These are phyloP conservation scores for Delitschia confertaspora DNA, from an alignment of 495 filamentous ascomycete genomes.

Conservation along the genomic window DNA sequence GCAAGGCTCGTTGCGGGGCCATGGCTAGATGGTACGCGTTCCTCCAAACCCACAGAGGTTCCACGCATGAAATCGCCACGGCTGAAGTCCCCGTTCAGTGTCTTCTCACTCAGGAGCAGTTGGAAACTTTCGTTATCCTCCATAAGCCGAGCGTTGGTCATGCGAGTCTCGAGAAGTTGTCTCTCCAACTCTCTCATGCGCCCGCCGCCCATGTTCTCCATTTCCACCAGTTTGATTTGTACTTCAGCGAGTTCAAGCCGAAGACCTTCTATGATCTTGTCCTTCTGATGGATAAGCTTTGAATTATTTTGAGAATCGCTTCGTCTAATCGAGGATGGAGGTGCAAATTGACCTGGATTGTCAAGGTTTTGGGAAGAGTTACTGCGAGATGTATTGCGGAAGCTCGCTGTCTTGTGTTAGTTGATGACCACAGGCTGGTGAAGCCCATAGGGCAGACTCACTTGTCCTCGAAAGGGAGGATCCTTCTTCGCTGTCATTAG, in stretches of 20 bases:
- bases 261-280: conserved; percentile 88
- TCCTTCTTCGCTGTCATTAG: conserved; percentile 56
- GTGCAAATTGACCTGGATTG: conserved; percentile 63
- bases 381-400: conserved; percentile 28
- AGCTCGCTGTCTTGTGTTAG: conserved; percentile 27
- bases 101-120: conserved; percentile 83
- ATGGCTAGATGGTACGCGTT: conserved; percentile 26
- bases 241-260: conserved; percentile 86
- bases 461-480: conserved; percentile 59
- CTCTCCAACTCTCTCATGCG: conserved; percentile 80
- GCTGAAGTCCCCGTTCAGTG: conserved; percentile 85
- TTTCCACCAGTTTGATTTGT: conserved; percentile 90
- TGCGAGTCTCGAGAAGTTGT: conserved; percentile 75
- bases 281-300: conserved; percentile 83
- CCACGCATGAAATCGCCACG: conserved; percentile 70
- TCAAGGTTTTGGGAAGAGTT: conserved; percentile 20
- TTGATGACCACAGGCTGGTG: background rate
- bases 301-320: conserved; percentile 79
- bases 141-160: conserved; percentile 91
- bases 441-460: conserved; percentile 38
- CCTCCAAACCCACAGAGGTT: conserved; percentile 27
- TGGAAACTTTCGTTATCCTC: conserved; percentile 99
- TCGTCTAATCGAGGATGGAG: conserved; percentile 69
- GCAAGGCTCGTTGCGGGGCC: conserved; percentile 54
- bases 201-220: conserved; percentile 84